These are phyloP conservation scores for Chloropicon primus DNA, from an alignment of 139 green algal genomes.

Conservation along the genomic window DNA sequence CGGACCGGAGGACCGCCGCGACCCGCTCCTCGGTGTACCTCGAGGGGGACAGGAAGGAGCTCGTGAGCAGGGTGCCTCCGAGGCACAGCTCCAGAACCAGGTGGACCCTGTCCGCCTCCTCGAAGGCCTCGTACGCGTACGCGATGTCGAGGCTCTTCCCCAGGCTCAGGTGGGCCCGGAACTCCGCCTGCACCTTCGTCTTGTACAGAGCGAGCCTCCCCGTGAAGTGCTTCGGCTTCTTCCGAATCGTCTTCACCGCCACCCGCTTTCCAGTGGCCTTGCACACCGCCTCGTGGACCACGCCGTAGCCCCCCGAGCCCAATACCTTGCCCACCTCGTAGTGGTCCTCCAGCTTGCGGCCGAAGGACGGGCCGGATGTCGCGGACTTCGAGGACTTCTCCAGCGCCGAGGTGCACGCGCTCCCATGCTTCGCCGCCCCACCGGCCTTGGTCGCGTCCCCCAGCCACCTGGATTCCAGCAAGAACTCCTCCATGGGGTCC, in stretches of 20 bases:
- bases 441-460: too few relatives aligned
- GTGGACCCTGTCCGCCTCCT: background rate
- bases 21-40: background rate
- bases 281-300: background rate
- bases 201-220: background rate
- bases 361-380: too few relatives aligned
- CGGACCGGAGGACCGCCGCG: background rate
- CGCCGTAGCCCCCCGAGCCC: background rate
- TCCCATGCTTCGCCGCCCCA: too few relatives aligned
- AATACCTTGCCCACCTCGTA: background rate
- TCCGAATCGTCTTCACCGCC: background rate
- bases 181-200: background rate
- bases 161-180: background rate
- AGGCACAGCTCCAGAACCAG: background rate
- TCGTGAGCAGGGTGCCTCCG: background rate
- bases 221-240: background rate
- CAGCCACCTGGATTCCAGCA: too few relatives aligned
- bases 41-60: background rate
- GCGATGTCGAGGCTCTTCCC: background rate
- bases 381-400: too few relatives aligned
- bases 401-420: too few relatives aligned
- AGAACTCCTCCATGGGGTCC: too few relatives aligned
- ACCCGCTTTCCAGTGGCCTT: background rate
- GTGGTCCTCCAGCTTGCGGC: background rate
- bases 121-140: background rate